phyloP scores from a whole-genome alignment of 2,329 filamentous ascomycete genomes.

The Beauveria bassiana region DNA sequence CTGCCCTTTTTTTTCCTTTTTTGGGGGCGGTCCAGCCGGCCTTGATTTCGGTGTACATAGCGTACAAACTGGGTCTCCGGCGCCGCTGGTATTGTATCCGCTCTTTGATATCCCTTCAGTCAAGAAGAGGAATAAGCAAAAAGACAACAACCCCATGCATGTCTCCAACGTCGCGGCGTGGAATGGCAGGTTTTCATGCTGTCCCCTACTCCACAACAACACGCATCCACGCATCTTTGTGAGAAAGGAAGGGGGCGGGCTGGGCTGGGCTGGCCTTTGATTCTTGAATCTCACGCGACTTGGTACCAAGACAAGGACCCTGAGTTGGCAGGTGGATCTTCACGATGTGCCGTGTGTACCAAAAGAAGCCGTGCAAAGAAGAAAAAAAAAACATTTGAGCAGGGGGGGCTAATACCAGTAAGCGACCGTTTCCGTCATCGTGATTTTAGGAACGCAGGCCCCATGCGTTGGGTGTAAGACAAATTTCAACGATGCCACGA shows the following conservation, averaged over 20 bases:
- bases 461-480: too few relatives aligned
- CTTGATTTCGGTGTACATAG: neutral
- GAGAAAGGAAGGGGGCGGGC: too few relatives aligned
- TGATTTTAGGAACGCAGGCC: neutral
- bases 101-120: neutral
- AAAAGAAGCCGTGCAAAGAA: too few relatives aligned
- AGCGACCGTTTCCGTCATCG: neutral
- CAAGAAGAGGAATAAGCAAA: neutral
- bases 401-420: too few relatives aligned
- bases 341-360: neutral
- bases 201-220: neutral
- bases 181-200: neutral
- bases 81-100: neutral
- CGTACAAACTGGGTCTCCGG: neutral
- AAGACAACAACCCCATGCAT: neutral
- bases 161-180: neutral
- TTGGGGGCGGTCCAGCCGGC: neutral
- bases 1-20: neutral
- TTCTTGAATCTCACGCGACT: conserved; percentile 1
- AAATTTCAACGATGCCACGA: too few relatives aligned
- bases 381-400: too few relatives aligned
- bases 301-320: neutral
- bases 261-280: too few relatives aligned
- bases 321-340: conserved; percentile 1
- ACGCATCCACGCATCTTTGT: neutral